Conservation (phyloP, 2,329 filamentous ascomycete genomes). For the Talaromyces albobiverticillius region DNA sequence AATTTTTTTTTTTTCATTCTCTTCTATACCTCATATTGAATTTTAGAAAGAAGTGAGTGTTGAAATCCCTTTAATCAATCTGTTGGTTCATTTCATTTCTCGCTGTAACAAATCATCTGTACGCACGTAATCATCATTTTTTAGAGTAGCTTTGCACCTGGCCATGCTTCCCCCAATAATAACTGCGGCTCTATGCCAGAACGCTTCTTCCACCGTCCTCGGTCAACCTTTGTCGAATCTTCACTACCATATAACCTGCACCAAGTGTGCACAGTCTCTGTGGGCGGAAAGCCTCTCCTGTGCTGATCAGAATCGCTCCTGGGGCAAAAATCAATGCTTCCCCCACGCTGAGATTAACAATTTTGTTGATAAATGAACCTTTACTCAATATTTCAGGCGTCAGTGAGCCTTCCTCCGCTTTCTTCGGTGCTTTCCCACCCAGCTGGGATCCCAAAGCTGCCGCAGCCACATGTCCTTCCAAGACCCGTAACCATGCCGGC, state of each 20-base stretch:
- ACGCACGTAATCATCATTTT: no score
- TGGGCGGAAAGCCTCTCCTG: not conserved
- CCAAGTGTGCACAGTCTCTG: conserved; percentile 22
- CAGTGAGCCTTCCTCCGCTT: not conserved
- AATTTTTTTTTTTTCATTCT: no score
- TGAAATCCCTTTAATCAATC: no score
- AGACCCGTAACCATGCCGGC: conserved; percentile 57
- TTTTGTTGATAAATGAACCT: not conserved
- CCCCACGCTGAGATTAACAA: not conserved
- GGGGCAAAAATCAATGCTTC: conserved; percentile 3
- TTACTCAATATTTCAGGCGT: conserved; percentile 8
- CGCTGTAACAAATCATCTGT: no score
- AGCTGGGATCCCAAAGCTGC: not conserved
- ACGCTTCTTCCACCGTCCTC: conserved; percentile 44
- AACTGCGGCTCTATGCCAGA: conserved; percentile 18
- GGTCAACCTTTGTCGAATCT: conserved; percentile 41
- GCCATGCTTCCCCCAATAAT: not conserved
- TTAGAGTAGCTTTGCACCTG: not conserved
- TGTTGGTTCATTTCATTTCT: no score
- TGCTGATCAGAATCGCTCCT: not conserved
- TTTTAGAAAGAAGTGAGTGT: no score
- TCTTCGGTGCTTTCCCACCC: not conserved
- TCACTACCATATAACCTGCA: conserved; percentile 36
- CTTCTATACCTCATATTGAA: no score
- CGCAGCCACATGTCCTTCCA: conserved; percentile 47